Evolutionary conservation across 495 filamentous ascomycete genomes (phyloP), one percentile per base, ranked within the genome.

Genomic region (Trichoderma parareesei): DNA sequence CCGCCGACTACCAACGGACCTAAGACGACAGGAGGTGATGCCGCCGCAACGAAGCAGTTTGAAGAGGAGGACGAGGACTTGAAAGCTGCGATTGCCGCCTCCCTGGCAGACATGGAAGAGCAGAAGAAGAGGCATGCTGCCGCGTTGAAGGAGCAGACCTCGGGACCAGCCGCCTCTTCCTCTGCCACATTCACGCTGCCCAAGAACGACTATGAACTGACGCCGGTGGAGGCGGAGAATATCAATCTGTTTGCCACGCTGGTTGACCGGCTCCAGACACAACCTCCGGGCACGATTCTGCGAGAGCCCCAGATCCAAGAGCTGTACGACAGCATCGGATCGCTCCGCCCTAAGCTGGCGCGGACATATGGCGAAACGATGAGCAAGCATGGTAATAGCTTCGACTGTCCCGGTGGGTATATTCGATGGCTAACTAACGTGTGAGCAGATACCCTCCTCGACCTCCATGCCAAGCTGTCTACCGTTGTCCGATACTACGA

Each of bases 401-500:
- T 10, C 6, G 18, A 18, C 8, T 7, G 33, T 3, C 27, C 61
- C 37, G 61, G 6, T 33, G n/a, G 3, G 6, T 46, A 9, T 49
- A 35, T 7, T 46, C 27, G 40, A 37, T 43, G n/a, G 20, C 60
- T 41, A 41, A 61, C 60, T 41, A 41, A 61, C 38, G 10, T 40
- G n/a, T 10, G 60, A 18, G 20, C 61, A 82, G 79, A 98, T 72
- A 93, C 94, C 2, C 82, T 98, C 10, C 85, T 97, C 53, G 94
- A 98, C 70, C 78, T 98, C 4, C 95, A 98, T 75, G 87, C 91
- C 41, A 98, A 98, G 76, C 80, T 98, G 9, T 92, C 93, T 3
- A 97, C 94, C 1, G 95, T 98, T 57, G 95, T 98, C 27, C 87
- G 94, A n/a, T 98, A 98, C 70, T 98, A 98, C 71, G 95, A 98